Base-by-base conservation (phyloP, 2,329 filamentous ascomycete genomes). In the Albifimbria verrucaria region DNA sequence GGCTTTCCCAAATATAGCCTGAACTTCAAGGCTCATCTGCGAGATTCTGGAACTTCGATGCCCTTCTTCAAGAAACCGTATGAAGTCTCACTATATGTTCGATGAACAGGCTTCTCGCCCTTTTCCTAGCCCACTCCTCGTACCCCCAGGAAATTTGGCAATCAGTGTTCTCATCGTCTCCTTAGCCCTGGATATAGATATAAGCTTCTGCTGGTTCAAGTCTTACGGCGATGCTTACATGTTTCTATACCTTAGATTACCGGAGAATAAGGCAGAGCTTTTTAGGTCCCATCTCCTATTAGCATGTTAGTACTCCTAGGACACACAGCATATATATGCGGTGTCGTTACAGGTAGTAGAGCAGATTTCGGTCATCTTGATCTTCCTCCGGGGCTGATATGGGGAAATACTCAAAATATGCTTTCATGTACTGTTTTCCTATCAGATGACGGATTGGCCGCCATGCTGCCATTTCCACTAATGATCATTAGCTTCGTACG, bases 1-100 rank as follows among this genome's bases (percentile, higher is more conserved):
- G 61, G 70, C 67, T 17, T 68, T 71, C 32, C 67, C 68, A 4
- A 39, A 42, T 21, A 20, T 23, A 25, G 18, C 15, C 6, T 44
- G 15, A 21, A 21, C n/a, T n/a, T n/a, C n/a, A n/a, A n/a, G n/a
- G n/a, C n/a, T n/a, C n/a, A n/a, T n/a, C n/a, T n/a, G n/a, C n/a
- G n/a, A n/a, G n/a, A n/a, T n/a, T n/a, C n/a, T n/a, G n/a, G n/a
- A n/a, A n/a, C n/a, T n/a, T 32, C 26, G 26, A 15, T 32, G 26
- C 26, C 26, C 26, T 32, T 32, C 26, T 32, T 15, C 26, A 32
- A 32, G 26, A 32, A 32, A 15, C 15, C 26, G 26, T 32, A 32
- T 32, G 26, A 32, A 9, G 26, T 32, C 9, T 7, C 26, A 32
- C 26, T 32, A 15, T 32, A 32, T 32, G n/a, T 32, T 32, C 26